Percentiles rank a stretch among this genome's conserved stretches.
Conservation (phyloP, 306 rosid species). For the Datisca glomerata region DNA sequence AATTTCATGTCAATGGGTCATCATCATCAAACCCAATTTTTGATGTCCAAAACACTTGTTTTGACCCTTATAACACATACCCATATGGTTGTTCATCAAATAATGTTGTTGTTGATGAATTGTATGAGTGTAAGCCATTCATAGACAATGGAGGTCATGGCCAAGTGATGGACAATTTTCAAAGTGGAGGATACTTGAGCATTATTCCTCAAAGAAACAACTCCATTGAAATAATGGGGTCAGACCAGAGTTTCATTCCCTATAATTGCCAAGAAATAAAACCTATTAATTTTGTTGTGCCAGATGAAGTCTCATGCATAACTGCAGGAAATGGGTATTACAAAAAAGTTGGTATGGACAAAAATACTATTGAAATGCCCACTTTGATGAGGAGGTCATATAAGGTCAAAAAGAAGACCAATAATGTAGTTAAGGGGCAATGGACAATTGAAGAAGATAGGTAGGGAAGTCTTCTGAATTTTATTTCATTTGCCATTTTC, state of each 20-base stretch:
- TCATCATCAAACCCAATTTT: conserved; percentile 41
- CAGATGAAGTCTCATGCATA: conserved; percentile 64
- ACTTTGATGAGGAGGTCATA: conserved; percentile 22
- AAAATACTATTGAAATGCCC: conserved; percentile 22
- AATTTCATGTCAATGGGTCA: conserved; percentile 27
- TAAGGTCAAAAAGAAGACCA: conserved; percentile 44
- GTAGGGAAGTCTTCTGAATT: conserved; percentile 18
- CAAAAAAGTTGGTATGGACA: conserved; percentile 25
- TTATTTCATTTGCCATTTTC: too few species aligned
- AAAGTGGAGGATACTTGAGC: conserved; percentile 27
- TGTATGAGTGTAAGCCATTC: conserved; percentile 36
- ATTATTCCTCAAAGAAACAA: conserved; percentile 27
- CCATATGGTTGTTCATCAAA: conserved; percentile 16
- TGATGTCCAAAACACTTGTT: conserved; percentile 24
- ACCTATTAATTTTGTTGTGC: conserved; percentile 37
- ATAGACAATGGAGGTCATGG: conserved; percentile 23
- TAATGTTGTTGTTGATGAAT: conserved; percentile 15
- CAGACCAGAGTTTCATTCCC: conserved; percentile 17
- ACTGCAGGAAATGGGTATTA: conserved; percentile 29
- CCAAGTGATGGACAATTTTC: conserved; percentile 48
- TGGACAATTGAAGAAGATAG: conserved; percentile 91
- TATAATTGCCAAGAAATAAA: conserved; percentile 23
- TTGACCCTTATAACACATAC: conserved; percentile 27
- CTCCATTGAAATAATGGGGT: conserved; percentile 21
- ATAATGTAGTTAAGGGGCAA: conserved; percentile 73